These are phyloP conservation scores for Penicillium hordei DNA, from an alignment of 2,329 filamentous ascomycete genomes.

Conservation along the genomic window DNA sequence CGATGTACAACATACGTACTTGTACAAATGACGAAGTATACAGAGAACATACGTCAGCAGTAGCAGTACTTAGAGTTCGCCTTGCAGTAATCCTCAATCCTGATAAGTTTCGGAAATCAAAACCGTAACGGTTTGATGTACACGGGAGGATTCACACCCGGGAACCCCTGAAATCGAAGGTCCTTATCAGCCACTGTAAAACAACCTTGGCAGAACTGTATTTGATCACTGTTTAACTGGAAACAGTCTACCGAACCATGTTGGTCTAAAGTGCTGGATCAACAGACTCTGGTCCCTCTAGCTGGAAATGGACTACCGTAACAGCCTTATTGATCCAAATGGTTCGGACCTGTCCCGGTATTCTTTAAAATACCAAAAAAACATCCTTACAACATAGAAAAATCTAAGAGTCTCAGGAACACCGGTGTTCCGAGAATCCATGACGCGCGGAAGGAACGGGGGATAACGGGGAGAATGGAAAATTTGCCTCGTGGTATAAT, in stretches of 20 bases:
- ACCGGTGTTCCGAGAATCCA: neutral
- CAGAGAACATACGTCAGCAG: neutral
- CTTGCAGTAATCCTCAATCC: neutral
- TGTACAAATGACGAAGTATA: neutral
- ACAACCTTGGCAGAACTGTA: neutral
- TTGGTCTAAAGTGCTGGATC: neutral
- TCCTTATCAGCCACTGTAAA: neutral
- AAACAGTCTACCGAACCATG: neutral
- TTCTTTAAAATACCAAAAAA: neutral
- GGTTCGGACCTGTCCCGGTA: neutral
- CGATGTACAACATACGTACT: neutral
- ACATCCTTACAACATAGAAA: neutral
- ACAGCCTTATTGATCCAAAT: conserved; percentile 10
- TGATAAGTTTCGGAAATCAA: neutral
- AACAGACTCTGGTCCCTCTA: conserved; percentile 5
- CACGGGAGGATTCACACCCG: neutral
- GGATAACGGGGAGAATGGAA: neutral
- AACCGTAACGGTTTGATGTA: neutral
- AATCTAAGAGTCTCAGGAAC: neutral
- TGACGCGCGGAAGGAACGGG: neutral
- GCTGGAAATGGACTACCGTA: conserved; percentile 7
- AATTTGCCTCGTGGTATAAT: neutral
- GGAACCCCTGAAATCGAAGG: conserved; percentile 1
- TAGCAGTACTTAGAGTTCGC: neutral
- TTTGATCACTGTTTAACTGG: neutral